Conservation (phyloP, 2,329 filamentous ascomycete genomes). For the Mycosphaerella sp. region DNA sequence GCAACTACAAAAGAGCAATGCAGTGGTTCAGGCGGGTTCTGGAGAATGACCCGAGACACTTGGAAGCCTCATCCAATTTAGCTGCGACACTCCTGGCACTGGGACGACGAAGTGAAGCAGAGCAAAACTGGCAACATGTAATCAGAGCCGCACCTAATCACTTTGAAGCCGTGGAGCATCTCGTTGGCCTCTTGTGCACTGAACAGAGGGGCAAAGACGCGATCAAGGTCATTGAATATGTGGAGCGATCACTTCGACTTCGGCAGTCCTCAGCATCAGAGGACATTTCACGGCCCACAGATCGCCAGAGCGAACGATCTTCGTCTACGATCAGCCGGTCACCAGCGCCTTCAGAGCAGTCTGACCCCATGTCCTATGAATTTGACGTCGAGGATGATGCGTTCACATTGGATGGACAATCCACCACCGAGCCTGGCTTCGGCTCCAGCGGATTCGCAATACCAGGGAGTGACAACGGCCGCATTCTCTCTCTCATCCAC, state of each 20-base stretch:
- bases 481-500: constrained; percentile 88
- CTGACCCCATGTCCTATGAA: constrained; percentile 54
- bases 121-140: constrained; percentile 78
- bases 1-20: constrained; percentile 70
- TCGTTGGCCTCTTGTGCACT: constrained; percentile 78
- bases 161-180: constrained; percentile 90
- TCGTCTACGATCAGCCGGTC: constrained; percentile 48
- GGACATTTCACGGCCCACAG: constrained; percentile 45
- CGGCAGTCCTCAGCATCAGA: constrained; percentile 41
- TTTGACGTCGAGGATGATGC: constrained; percentile 43
- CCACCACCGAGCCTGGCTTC: constrained; percentile 50
- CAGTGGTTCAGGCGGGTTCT: constrained; percentile 67
- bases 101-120: constrained; percentile 73
- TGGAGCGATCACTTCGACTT: constrained; percentile 68
- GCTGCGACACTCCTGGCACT: constrained; percentile 84
- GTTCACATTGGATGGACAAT: constrained; percentile 35
- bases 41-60: constrained; percentile 58
- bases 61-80: constrained; percentile 89
- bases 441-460: constrained; percentile 80
- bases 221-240: constrained; percentile 75
- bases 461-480: constrained; percentile 78
- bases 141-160: constrained; percentile 77
- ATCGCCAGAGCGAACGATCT: constrained; percentile 54
- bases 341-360: constrained; percentile 48
- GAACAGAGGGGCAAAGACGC: constrained; percentile 78